Conservation (phyloP, 768 basidiomycete genomes). For the Lactifluus rugatus region DNA sequence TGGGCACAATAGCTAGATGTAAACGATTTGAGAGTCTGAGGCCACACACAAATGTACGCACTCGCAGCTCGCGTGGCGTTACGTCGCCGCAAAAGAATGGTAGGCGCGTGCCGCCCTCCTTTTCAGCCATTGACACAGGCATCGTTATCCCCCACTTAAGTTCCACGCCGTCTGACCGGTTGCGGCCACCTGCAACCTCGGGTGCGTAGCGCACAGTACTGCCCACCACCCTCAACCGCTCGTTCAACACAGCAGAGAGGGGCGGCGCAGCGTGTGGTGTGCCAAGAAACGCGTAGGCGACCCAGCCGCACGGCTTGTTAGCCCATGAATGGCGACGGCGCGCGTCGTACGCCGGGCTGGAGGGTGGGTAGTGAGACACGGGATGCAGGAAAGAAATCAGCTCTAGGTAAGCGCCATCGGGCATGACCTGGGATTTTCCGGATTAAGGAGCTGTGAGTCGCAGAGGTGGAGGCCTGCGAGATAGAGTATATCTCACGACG, state of each 20-base stretch:
- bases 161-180: slow-evolving; percentile 42
- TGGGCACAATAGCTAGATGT: not conserved
- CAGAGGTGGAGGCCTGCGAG: not conserved
- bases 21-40: too few relatives aligned
- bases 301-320: slow-evolving; percentile 47
- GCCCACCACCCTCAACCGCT: slow-evolving; percentile 28
- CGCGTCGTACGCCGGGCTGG: slow-evolving; percentile 34
- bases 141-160: slow-evolving; percentile 51
- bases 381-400: slow-evolving; percentile 58
- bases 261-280: slow-evolving; percentile 29
- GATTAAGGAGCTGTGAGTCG: not conserved
- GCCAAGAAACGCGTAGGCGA: slow-evolving; percentile 57
- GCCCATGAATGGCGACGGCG: slow-evolving; percentile 49
- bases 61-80: slow-evolving; percentile 50
- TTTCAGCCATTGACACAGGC: slow-evolving; percentile 23
- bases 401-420: slow-evolving; percentile 56
- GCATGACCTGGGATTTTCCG: slow-evolving; percentile 34
- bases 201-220: slow-evolving; percentile 35
- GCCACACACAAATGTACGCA: slow-evolving; percentile 20
- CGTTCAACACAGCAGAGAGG: slow-evolving; percentile 47
- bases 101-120: slow-evolving; percentile 27
- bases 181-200: slow-evolving; percentile 46
- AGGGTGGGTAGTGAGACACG: slow-evolving; percentile 41
- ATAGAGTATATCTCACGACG: slow-evolving; percentile 33
- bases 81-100: slow-evolving; percentile 74